Base-by-base conservation (phyloP, 768 basidiomycete species). In the Auriscalpium microsporum region DNA sequence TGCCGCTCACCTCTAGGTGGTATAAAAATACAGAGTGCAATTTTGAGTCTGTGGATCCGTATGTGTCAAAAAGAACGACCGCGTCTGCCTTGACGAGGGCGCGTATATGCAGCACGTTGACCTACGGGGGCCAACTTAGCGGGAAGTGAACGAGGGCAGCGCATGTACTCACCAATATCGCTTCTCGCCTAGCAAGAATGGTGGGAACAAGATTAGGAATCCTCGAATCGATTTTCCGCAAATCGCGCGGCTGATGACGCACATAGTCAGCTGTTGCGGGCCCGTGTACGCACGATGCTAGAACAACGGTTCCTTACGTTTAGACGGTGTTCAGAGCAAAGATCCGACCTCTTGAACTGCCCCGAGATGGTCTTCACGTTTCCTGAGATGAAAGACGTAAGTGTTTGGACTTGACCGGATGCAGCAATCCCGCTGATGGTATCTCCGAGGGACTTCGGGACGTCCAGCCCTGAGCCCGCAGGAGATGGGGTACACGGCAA, bases 181-280 rank as follows among this genome's bases (percentile, higher is more conserved):
- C 91, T 70, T 91, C 86, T 64, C 84, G 87, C 60, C 95, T 80
- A 52, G 88, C 81, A 55, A 98, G 80, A 64, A 98, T 94, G 44
- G 94, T 94, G 42, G 94, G 94, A 16, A 98, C 88, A 55, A 95
- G 82, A 70, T 94, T 96, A 37, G 94, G 93, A 61, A 94, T 81
- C 62, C 92, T 79, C 4, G 91, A 94, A 73, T 98, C 95, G 62
- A 98, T 90, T 76, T 97, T 96, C 53, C 95, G 86, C 21, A 98
- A 77, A 75, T 98, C 95, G 77, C 95, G 87, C 62, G 93, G 87
- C 90, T 94, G 19, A 59, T 61, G 58, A 53, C 45, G 48, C 46
- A 57, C 55, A 62, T 60, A 62, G 55, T 56, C 45, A 65, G 55
- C 28, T 28, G 42, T 37, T 10, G 14, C 35, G 13, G 38, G 38